Evolutionary conservation across 345 rosid genomes (phyloP), one percentile per base, ranked within the genome.

Genomic region (Xanthoceras sorbifolium): DNA sequence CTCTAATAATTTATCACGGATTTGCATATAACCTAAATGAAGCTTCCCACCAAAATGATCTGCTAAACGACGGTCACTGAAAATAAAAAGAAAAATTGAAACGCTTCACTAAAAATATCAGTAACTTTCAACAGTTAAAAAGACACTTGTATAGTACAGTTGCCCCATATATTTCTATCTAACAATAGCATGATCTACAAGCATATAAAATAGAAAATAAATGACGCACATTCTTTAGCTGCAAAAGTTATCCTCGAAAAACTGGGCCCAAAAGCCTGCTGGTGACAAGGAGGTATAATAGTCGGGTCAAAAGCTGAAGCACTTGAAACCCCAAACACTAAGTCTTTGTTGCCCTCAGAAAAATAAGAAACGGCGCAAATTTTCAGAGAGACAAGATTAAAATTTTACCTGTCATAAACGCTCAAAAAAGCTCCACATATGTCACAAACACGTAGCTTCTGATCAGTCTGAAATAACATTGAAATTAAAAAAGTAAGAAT

Each of bases 251-350:
- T 94, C 99, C 99, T 87, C 94, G 97, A 88, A 93, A 93, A 91
- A 93, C 94, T 90, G 97, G 97, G 97, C 98, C 96, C 97, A 91
- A 94, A 88, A 97, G 99, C 98, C 98, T 94, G 98, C 97, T 97
- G 97, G 94, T 94, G 88, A 87, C 89, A 93, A 93, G 97, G 97
- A 91, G 97, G 97, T 86, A 87, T 92, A 89, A 89, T 86, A 90
- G 84, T 81, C 82, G 82, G 90, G 91, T 92, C 97, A 94, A 97
- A 94, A 89, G 87, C 88, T 88, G 93, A 94, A 86, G 88, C 87
- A 92, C 90, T 88, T 90, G 83, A 93, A 94, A 90, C 90, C 97
- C 92, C 87, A 87, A 80, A 74, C 46, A 77, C 90, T 86, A 78
- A 83, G 81, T 77, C 82, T 86, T 84, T 64, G 80, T 79, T 87